Evolutionary conservation across 2,329 filamentous ascomycete species (phyloP).

Genomic region (Camillea tinctor): DNA sequence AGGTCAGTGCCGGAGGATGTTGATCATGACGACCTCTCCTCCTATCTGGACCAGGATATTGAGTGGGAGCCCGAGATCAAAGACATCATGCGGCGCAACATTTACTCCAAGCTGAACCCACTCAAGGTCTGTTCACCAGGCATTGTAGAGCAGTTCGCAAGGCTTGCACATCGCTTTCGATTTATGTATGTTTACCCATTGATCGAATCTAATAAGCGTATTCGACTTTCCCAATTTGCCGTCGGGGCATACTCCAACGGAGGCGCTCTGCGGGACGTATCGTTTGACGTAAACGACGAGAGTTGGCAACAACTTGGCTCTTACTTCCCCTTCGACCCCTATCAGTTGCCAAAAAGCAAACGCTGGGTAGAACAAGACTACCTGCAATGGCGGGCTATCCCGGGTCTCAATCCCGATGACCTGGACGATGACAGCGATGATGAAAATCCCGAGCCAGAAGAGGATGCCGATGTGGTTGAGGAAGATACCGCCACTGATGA

Average conservation of each 20-base stretch:
- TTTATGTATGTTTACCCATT: conserved; percentile 88
- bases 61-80: conserved; percentile 75
- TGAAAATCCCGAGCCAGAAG: conserved; percentile 49
- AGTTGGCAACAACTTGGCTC: conserved; percentile 83
- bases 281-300: conserved; percentile 61
- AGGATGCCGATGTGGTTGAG: conserved; percentile 44
- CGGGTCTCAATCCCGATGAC: conserved; percentile 60
- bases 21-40: conserved; percentile 60
- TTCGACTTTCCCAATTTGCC: conserved; percentile 73
- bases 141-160: conserved; percentile 90
- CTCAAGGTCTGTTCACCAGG: conserved; percentile 89
- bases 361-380: conserved; percentile 86
- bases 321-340: conserved; percentile 97
- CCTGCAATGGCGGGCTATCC: conserved; percentile 73
- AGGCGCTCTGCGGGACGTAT: conserved; percentile 53
- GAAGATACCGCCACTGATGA: conserved; percentile 53
- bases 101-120: conserved; percentile 88
- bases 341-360: conserved; percentile 82
- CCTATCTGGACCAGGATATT: conserved; percentile 68
- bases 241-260: conserved; percentile 55
- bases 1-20: conserved; percentile 57
- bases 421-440: conserved; percentile 55
- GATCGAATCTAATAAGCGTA: conserved; percentile 87
- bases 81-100: conserved; percentile 71
- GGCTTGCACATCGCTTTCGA: conserved; percentile 78